Evolutionary conservation across 768 basidiomycete genomes (phyloP), one percentile per base, ranked within the genome.

Genomic region (Pluteus cervinus): DNA sequence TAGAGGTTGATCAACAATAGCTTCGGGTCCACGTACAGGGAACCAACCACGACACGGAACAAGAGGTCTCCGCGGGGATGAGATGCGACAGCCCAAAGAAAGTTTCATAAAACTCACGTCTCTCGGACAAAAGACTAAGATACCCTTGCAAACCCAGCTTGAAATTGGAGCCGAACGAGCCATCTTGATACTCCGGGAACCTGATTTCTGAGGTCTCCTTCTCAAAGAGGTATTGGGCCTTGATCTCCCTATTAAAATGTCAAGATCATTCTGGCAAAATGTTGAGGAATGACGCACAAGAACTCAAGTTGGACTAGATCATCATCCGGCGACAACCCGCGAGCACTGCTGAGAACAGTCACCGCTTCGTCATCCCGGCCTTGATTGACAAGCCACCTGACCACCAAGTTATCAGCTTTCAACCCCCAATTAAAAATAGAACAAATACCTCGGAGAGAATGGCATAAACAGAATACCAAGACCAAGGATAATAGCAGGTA

Each of bases 311-410:
- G 79, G 11, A 88, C 77, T 12, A 84, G 57, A 21, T 84, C 79
- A 7, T 68, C 60, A 40, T 84, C 72, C 8, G 69, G 62, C 1
- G 79, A 65, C 16, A 76, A 61, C 7, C 62, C 50, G 26, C 85
- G 76, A 11, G 81, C 74, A 14, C 56, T 57, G 48, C 81, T 80
- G 12, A 88, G 65, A 9, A 81, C 80, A 4, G 52, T 47, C 6
- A 86, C 63, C 2, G 81, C 81, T 56, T 88, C 84, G 5, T 86
- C 82, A 43, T 88, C 77, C 22, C 84, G 71, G 28, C 81, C 82
- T 53, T 79, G 64, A 49, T 85, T 81, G 36, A 89, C 73, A n/a
- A 89, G 68, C 81, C 81, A 85, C 47, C 81, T 77, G 31, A 20
- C 7, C 20, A 17, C 41, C 42, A 17, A 39, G 18, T 24, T 24